phyloP scores from a whole-genome alignment of 78 protist species.

The Chrysochromulina tobinii region DNA sequence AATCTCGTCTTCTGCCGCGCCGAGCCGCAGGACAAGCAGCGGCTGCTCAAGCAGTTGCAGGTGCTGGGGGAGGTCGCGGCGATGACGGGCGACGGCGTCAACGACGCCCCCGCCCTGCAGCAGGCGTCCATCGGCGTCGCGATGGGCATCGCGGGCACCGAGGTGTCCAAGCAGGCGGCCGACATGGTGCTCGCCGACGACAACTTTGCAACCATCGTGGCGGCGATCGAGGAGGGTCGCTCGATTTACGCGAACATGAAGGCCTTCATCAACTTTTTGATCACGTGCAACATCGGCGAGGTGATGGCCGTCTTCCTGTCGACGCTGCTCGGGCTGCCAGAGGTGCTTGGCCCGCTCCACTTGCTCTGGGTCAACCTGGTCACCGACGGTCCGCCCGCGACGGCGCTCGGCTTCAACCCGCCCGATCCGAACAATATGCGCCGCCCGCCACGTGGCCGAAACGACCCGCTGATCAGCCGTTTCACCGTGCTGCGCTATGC shows the following conservation, averaged over 20 bases:
- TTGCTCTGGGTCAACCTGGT: constrained; percentile 83
- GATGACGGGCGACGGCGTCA: constrained; percentile 96
- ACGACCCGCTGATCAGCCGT: constrained; percentile 31
- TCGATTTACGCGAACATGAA: constrained; percentile 77
- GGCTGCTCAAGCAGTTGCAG: constrained; percentile 59
- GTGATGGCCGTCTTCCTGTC: constrained; percentile 54
- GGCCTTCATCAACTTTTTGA: neutral
- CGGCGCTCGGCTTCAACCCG: constrained; percentile 75
- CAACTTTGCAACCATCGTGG: constrained; percentile 95
- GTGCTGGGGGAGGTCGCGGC: constrained; percentile 49
- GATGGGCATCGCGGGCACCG: constrained; percentile 96
- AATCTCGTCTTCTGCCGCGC: constrained; percentile 68
- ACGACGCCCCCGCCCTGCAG: constrained; percentile 92
- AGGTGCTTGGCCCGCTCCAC: constrained; percentile 67
- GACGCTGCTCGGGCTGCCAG: constrained; percentile 67
- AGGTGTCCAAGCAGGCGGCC: constrained; percentile 90
- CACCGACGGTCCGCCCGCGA: constrained; percentile 81
- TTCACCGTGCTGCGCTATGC: constrained; percentile 60
- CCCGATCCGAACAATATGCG: constrained; percentile 61
- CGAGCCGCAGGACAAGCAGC: constrained; percentile 71
- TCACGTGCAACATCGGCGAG: constrained; percentile 6
- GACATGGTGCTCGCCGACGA: constrained; percentile 93
- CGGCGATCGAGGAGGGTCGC: constrained; percentile 88
- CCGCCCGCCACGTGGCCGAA: constrained; percentile 35
- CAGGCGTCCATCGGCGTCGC: constrained; percentile 93